These are phyloP conservation scores for Trichoderma breve DNA, from an alignment of 2,329 filamentous ascomycete genomes.

Conservation along the genomic window DNA sequence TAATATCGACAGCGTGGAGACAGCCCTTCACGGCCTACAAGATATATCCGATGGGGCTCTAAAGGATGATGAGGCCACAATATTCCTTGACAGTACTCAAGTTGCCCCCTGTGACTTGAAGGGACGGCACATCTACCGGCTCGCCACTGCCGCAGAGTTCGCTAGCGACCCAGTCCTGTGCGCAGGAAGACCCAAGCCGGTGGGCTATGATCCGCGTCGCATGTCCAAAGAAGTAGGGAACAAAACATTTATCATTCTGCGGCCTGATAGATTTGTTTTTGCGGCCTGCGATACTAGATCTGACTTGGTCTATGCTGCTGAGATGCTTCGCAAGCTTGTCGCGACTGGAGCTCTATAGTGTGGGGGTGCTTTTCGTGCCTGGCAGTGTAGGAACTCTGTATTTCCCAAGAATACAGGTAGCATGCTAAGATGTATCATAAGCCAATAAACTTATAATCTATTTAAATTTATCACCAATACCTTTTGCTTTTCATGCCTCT, in stretches of 20 bases:
- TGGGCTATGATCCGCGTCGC: constrained; percentile 2
- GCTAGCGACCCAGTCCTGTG: neutral
- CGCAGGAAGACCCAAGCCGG: constrained; percentile 9
- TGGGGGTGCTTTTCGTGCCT: neutral
- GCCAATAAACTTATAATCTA: neutral
- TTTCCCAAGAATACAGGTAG: too few relatives aligned
- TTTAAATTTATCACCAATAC: neutral
- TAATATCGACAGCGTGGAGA: neutral
- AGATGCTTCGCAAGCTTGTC: neutral
- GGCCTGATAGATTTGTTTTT: constrained; percentile 23
- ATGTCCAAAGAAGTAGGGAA: constrained; percentile 10
- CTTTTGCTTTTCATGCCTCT: neutral
- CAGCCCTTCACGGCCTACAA: neutral
- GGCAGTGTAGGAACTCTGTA: too few relatives aligned
- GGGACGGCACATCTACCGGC: neutral
- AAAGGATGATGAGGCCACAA: neutral
- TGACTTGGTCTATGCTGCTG: neutral
- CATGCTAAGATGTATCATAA: neutral
- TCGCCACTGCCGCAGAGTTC: constrained; percentile 9
- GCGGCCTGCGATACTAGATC: constrained; percentile 8
- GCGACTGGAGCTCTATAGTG: neutral
- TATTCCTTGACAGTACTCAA: neutral
- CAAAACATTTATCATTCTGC: constrained; percentile 15
- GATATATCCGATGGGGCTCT: neutral
- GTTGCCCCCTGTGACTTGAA: neutral